Percentiles rank a stretch among this genome's conserved stretches.
These are phyloP conservation scores for Xylaria scruposa DNA, from an alignment of 495 filamentous ascomycete genomes.

Conservation along the genomic window DNA sequence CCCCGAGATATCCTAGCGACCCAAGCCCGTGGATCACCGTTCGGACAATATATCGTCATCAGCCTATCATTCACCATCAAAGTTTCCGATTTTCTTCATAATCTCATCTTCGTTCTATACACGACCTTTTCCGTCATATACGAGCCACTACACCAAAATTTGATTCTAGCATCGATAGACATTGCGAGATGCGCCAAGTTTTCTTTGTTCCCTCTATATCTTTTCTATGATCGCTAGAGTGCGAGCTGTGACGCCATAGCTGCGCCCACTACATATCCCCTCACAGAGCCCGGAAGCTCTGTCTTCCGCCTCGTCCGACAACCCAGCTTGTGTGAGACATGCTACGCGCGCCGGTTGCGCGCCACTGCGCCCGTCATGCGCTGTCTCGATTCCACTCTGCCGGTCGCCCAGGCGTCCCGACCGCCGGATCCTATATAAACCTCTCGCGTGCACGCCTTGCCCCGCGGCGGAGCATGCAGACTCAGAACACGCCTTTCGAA, in stretches of 20 bases:
- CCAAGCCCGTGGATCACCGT: constrained; percentile 15
- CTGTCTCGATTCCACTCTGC: constrained; percentile 14
- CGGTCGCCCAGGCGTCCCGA: constrained; percentile 26
- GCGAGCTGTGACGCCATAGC: neutral
- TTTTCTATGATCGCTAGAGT: neutral
- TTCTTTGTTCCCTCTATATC: neutral
- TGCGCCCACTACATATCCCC: neutral
- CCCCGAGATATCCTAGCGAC: constrained; percentile 10
- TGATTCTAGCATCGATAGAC: neutral
- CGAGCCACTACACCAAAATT: neutral
- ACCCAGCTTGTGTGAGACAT: constrained; percentile 24
- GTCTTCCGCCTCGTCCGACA: constrained; percentile 19
- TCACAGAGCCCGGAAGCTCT: constrained; percentile 8
- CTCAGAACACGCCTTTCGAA: constrained; percentile 52
- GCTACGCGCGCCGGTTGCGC: constrained; percentile 38
- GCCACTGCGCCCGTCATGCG: constrained; percentile 31
- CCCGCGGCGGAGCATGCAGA: constrained; percentile 17
- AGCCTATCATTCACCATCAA: constrained; percentile 4
- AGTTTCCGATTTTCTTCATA: constrained; percentile 4
- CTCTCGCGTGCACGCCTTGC: constrained; percentile 13
- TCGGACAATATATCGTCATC: constrained; percentile 24
- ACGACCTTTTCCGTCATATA: neutral
- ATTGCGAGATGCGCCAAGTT: neutral
- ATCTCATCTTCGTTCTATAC: neutral
- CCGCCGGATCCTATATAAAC: constrained; percentile 21